Conservation (phyloP, 2,329 filamentous ascomycete species). For the Acrocalymma vagum region DNA sequence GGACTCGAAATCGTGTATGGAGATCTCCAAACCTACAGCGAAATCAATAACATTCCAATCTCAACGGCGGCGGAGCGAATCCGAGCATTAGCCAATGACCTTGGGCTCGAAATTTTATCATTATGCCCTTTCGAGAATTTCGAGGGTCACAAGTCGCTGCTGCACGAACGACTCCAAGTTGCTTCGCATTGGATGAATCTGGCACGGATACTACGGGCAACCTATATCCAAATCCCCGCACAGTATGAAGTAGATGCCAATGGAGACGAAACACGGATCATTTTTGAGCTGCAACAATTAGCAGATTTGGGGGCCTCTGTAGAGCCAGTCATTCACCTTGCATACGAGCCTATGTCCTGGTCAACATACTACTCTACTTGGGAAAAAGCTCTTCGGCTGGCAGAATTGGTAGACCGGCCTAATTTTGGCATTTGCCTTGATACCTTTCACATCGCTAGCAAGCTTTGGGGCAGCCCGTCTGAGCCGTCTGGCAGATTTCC, state of each 20-base stretch:
- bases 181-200: constrained; percentile 16
- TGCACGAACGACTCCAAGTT: constrained; percentile 6
- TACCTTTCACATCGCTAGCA: constrained; percentile 71
- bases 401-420: constrained; percentile 66
- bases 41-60: not conserved
- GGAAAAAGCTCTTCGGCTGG: constrained; percentile 73
- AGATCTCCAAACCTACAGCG: constrained; percentile 11
- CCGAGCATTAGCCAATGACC: constrained; percentile 4
- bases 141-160: constrained; percentile 14
- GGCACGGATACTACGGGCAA: constrained; percentile 9
- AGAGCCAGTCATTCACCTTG: constrained; percentile 67
- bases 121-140: constrained; percentile 25
- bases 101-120: constrained; percentile 10
- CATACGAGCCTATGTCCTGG: constrained; percentile 76
- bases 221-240: constrained; percentile 16
- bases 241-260: constrained; percentile 20
- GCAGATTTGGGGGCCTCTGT: constrained; percentile 70
- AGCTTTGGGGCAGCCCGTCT: constrained; percentile 22
- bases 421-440: constrained; percentile 81
- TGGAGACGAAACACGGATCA: constrained; percentile 54
- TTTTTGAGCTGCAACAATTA: constrained; percentile 67
- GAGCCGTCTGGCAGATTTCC: constrained; percentile 9
- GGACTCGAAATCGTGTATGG: constrained; percentile 13
- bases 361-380: constrained; percentile 73
- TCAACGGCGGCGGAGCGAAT: constrained; percentile 5